These are phyloP conservation scores for Linnemannia elongata DNA, from an alignment of 192 early-diverging fungal genomes.

Conservation along the genomic window DNA sequence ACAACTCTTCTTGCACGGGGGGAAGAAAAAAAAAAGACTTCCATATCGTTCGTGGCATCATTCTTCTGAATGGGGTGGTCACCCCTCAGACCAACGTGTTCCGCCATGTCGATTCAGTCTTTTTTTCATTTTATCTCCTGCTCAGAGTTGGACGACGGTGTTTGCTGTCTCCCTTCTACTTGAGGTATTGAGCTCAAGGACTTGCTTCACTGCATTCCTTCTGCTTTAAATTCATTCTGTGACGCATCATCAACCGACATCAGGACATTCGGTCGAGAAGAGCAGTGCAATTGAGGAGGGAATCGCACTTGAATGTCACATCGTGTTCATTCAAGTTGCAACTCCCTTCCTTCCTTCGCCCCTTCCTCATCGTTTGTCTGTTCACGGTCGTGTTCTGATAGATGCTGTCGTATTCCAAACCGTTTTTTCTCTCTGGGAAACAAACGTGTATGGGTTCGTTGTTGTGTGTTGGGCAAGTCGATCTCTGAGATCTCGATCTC, in stretches of 20 bases:
- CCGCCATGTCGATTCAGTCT: conserved; percentile 7
- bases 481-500: conserved; percentile 10
- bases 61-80: neutral
- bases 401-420: conserved; percentile 55
- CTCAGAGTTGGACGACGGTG: neutral
- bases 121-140: neutral
- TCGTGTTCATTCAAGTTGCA: neutral
- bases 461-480: conserved; percentile 53
- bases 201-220: conserved; percentile 54
- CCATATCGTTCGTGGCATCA: neutral
- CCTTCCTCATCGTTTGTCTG: conserved; percentile 1
- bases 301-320: neutral
- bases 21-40: neutral
- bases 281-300: neutral
- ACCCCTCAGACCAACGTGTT: neutral
- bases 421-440: conserved; percentile 42
- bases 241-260: conserved; percentile 26
- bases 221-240: conserved; percentile 58
- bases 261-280: neutral
- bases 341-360: neutral
- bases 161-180: conserved; percentile 19
- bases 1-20: neutral
- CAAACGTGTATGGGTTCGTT: conserved; percentile 58
- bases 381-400: neutral
- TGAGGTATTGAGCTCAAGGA: conserved; percentile 55